A percentile compares a stretch with the other conserved stretches of the same genome.
phyloP scores from a whole-genome alignment of 257 asterid species.

The Handroanthus guayacan region DNA sequence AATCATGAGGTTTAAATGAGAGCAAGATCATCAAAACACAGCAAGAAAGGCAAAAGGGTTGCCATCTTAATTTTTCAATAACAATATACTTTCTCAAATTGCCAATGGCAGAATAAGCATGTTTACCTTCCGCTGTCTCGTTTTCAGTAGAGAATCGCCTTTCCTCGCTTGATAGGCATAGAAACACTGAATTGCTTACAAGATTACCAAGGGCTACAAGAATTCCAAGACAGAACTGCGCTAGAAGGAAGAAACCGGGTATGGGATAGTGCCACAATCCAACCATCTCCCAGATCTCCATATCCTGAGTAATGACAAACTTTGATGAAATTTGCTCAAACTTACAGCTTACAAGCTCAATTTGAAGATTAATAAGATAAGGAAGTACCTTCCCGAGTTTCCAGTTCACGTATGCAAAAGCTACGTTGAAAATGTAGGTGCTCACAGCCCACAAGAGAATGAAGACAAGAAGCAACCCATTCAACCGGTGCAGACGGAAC shows the following conservation, averaged over 20 bases:
- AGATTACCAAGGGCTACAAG: constrained; percentile 80
- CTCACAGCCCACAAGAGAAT: constrained; percentile 85
- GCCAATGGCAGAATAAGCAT: constrained; percentile 31
- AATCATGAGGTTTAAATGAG: background rate
- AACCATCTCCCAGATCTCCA: constrained; percentile 88
- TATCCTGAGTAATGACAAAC: constrained; percentile 52
- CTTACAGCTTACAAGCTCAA: constrained; percentile 28
- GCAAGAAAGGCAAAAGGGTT: constrained; percentile 3
- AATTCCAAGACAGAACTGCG: constrained; percentile 76
- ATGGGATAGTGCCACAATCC: constrained; percentile 82
- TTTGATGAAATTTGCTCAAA: constrained; percentile 35
- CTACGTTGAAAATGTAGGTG: constrained; percentile 72
- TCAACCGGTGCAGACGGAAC: constrained; percentile 70
- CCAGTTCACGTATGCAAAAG: constrained; percentile 73
- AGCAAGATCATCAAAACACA: background rate
- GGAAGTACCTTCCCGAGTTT: constrained; percentile 71
- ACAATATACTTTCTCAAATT: constrained; percentile 17
- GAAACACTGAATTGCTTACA: constrained; percentile 69
- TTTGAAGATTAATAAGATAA: constrained; percentile 31
- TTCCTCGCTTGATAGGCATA: constrained; percentile 63
- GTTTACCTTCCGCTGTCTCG: constrained; percentile 59
- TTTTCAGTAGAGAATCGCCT: constrained; percentile 46
- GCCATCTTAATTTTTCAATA: background rate
- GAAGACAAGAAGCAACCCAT: constrained; percentile 79
- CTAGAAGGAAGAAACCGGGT: constrained; percentile 77